Evolutionary conservation across 352 stramenopile genomes (phyloP).

Genomic region (Pythium brassicae): DNA sequence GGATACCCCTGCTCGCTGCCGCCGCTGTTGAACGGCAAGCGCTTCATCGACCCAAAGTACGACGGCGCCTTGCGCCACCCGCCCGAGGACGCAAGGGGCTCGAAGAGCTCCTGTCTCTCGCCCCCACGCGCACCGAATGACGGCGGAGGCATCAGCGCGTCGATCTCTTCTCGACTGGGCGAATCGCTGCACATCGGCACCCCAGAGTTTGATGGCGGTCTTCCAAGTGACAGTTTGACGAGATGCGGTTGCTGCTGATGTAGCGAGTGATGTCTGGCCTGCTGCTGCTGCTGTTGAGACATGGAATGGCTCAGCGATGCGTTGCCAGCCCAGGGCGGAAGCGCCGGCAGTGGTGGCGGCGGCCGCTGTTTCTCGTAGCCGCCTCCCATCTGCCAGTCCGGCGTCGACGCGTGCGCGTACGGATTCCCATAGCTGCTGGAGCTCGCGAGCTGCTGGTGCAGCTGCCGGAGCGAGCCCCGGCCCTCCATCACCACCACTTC

Average conservation of each 20-base stretch:
- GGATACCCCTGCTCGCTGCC: too few relatives aligned
- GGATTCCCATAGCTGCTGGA: slow-evolving; percentile 10
- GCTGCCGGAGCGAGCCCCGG: slow-evolving; percentile 38
- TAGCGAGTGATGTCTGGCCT: slow-evolving; percentile 7
- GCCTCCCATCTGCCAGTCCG: slow-evolving; percentile 10
- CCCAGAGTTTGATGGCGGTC: not conserved
- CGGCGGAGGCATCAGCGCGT: not conserved
- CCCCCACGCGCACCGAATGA: not conserved
- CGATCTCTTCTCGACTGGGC: slow-evolving; percentile 15
- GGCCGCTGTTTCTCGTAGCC: slow-evolving; percentile 26
- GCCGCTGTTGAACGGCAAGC: slow-evolving; percentile 16
- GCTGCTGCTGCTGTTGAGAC: not conserved
- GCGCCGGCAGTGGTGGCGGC: slow-evolving; percentile 36
- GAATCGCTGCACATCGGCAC: not conserved
- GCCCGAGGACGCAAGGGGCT: not conserved
- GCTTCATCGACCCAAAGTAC: slow-evolving; percentile 52
- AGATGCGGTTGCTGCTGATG: slow-evolving; percentile 2
- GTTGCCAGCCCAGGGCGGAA: slow-evolving; percentile 38
- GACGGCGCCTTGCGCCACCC: slow-evolving; percentile 41
- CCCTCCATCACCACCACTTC: slow-evolving; percentile 24
- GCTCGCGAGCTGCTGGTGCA: slow-evolving; percentile 37
- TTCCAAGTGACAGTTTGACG: not conserved
- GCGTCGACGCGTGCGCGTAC: slow-evolving; percentile 4
- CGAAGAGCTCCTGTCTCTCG: not conserved
- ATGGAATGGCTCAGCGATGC: not conserved